Evolutionary conservation across 106 monocot genomes (phyloP), one percentile per base, ranked within the genome.

Genomic region (Allium fistulosum): DNA sequence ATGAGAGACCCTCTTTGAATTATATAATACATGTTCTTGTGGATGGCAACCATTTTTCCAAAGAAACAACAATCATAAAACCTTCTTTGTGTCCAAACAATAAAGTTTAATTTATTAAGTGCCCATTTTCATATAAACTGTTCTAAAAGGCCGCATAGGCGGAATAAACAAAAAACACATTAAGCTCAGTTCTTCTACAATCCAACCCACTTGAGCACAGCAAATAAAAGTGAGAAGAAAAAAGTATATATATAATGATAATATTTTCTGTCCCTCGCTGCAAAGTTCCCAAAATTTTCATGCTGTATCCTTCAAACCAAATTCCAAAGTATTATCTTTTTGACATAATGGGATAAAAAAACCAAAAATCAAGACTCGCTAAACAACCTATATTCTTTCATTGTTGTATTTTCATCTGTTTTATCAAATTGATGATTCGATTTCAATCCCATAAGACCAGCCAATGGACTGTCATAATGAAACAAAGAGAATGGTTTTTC

Each of bases 341-440:
- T 16, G 26, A 64, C 60, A 67, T 71, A 64, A 46, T 3, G 11
- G 15, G 78, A 83, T n/a, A 59, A 84, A 74, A 89, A 75, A 74
- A 97, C 80, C 7, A 88, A 79, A 82, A 97, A 89, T 57, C 69
- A 78, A 27, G 77, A 61, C 51, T 71, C 69, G 66, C 71, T 76
- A 76, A 97, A 97, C 65, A 97, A 81, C 63, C 83, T 92, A 78
- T 97, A 97, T 63, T 94, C 90, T 61, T 89, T 83, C 0, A 85
- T 68, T 61, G 67, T 63, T 8, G 68, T 70, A 59, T 88, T 79
- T 26, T 79, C 75, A 67, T 76, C 75, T 3, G 72, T 67, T 67
- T 81, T 82, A 68, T 61, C 11, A 71, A 62, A 9, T 58, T 75
- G 11, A 12, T 55, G 13, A 12, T 55, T 55, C 53, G 53, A 11